Evolutionary conservation across 2,329 filamentous ascomycete genomes (phyloP), one percentile per base, ranked within the genome.

Genomic region (Trichoderma cornu-damae): DNA sequence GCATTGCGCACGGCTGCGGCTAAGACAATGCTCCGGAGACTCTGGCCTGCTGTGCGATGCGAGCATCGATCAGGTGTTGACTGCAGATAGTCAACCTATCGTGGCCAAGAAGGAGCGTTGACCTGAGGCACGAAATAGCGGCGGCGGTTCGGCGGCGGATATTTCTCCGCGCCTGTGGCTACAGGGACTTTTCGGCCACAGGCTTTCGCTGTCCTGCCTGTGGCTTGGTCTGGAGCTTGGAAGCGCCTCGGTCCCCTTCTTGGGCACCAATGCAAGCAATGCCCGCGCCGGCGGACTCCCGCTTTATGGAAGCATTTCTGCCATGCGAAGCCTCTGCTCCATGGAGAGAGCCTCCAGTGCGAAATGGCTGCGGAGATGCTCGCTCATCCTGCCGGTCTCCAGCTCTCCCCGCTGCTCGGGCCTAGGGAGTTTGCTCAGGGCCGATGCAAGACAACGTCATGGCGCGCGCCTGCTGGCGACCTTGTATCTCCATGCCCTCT

Each of bases 381-480:
- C 8, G 42, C 20, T 16, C 32, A 20, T 38, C 47, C 32, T n/a
- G 16, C 16, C 24, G 32, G n/a, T 22, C 47, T 16, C 12, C 42
- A 22, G 28, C 38, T 43, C 22, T 38, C 34, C 18, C 14, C n/a
- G 24, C 51, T 47, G 42, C 22, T 55, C 40, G 40, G 51, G 32
- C 42, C 30, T 38, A 42, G 46, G 51, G 51, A 47, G 40, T 34
- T n/a, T 55, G 42, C 30, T 55, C 42, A 46, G 51, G 51, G 32
- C 51, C 22, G 14, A 55, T 55, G 51, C 51, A 46, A 22, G 30
- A 22, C 51, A 47, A 55, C 51, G 51, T 55, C 51, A 55, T 55
- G 49, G 37, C 47, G 6, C 22, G 37, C 8, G 9, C 26, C 16
- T 40, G 26, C 43, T 18, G 8, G 9, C 49, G 30, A 37, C 46